A percentile compares a stretch with the other conserved stretches of the same genome.
phyloP scores from a whole-genome alignment of 495 filamentous ascomycete species.

The Neurospora sp. region DNA sequence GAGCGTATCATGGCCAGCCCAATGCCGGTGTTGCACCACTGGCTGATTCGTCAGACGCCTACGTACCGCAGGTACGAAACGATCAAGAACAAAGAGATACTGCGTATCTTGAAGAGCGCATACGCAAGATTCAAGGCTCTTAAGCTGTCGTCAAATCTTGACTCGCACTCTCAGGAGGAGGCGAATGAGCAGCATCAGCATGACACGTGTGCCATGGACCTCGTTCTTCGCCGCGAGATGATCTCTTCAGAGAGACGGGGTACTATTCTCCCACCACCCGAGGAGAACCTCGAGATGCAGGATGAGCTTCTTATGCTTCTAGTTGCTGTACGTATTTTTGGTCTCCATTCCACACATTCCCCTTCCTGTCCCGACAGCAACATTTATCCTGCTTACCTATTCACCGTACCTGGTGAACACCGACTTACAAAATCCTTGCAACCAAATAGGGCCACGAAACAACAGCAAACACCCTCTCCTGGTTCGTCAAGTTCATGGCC shows the following conservation, averaged over 20 bases:
- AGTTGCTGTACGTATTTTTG: conserved; percentile 1
- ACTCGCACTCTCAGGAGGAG: conserved; percentile 6
- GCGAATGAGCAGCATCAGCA: conserved; percentile 2
- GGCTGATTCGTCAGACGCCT: conserved; percentile 3
- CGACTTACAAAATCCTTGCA: too few relatives aligned
- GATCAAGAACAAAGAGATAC: conserved; percentile 12
- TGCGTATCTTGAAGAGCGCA: conserved; percentile 7
- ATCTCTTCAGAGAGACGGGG: conserved; percentile 19
- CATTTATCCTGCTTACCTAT: too few relatives aligned
- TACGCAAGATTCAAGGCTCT: conserved; percentile 4
- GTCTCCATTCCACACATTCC: too few relatives aligned
- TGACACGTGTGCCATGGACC: conserved; percentile 28
- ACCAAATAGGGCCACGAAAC: conserved; percentile 17
- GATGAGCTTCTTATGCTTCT: conserved; percentile 20
- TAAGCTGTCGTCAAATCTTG: conserved; percentile 11
- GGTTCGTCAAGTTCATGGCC: conserved; percentile 27
- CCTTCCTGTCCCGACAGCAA: too few relatives aligned
- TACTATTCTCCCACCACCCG: conserved; percentile 12
- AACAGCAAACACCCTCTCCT: conserved; percentile 19
- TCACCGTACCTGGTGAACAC: too few relatives aligned
- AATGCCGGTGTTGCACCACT: not conserved
- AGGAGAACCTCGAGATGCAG: conserved; percentile 16
- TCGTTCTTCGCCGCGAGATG: conserved; percentile 23
- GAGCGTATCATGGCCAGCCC: too few relatives aligned
- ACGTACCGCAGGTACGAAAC: conserved; percentile 14